Base-by-base conservation (phyloP, 2,329 filamentous ascomycete species). In the Colletotrichum magnum region DNA sequence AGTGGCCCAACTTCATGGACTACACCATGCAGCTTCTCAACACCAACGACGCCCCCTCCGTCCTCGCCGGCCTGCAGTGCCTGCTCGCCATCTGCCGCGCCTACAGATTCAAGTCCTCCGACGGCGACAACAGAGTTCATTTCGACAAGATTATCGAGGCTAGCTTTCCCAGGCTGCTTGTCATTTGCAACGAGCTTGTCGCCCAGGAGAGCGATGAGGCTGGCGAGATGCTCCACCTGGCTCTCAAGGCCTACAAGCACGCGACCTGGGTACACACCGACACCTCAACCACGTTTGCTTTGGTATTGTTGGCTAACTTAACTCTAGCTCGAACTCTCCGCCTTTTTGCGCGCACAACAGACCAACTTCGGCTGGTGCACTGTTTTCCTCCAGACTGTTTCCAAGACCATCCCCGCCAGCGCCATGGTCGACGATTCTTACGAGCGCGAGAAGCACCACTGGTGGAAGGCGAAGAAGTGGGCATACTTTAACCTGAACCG, bases 391-490 rank as follows among this genome's bases (percentile, higher is more conserved):
- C 91, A 93, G 70, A 94, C 97, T 59, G 93, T 98, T 43, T 91
- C 92, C 74, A 98, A 98, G 82, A 85, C 91, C 24, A 90, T 93
- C 43, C 96, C 96, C 5, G 87, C 92, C 64, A 90, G 87, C 74
- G 92, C 95, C 43, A 91, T 98, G 88, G 81, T 86, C 67, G 93
- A 93, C 70, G 94, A 91, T 68, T 83, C 92, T 60, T 90, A 94
- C 68, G 95, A 98, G 77, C 90, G 96, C 67, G 96, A 98, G 81
- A 89, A 92, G 76, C 95, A 97, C 79, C 94, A 98, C 80, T 99
- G 96, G 95, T 99, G 95, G 95, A 99, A 98, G 86, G 93, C 95
- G 72, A 98, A 98, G 90, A 99, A 99, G 83, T 98, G 96, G 96
- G 93, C 95, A 15, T 99, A 98, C 81, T 97, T 96, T 77, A 98